Conservation (phyloP, 768 basidiomycete genomes). For the Russula griseocarnosa region DNA sequence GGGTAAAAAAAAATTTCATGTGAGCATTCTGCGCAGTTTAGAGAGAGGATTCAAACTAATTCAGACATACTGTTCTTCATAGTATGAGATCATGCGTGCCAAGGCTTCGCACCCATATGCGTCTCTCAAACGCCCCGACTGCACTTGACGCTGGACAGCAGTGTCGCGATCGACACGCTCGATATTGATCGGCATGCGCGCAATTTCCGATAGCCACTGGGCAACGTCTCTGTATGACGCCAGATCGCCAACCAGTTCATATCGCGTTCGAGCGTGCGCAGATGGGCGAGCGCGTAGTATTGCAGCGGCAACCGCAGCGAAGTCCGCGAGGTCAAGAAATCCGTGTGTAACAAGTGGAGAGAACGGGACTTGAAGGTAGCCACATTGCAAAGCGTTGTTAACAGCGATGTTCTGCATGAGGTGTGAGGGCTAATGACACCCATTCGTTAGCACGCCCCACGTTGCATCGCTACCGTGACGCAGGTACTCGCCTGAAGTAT, state of each 20-base stretch:
- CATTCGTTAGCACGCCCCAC: background rate
- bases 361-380: conserved; percentile 30
- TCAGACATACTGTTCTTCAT: conserved; percentile 33
- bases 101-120: conserved; percentile 32
- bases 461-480: too few species aligned
- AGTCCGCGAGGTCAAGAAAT: conserved; percentile 36
- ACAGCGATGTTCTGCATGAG: conserved; percentile 37
- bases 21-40: background rate
- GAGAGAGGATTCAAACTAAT: background rate
- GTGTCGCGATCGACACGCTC: conserved; percentile 29
- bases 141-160: conserved; percentile 20
- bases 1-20: background rate
- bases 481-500: conserved; percentile 33
- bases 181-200: conserved; percentile 27
- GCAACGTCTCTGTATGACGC: conserved; percentile 34
- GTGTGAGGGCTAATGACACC: conserved; percentile 32
- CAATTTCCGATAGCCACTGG: conserved; percentile 26
- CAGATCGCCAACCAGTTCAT: conserved; percentile 37
- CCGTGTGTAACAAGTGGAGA: conserved; percentile 33
- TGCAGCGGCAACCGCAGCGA: conserved; percentile 32
- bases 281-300: conserved; percentile 33
- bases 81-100: conserved; percentile 36
- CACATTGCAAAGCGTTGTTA: conserved; percentile 14
- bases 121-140: conserved; percentile 19
- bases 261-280: conserved; percentile 36